These are phyloP conservation scores for Butyriboletus regius DNA, from an alignment of 1,284 basidiomycete species.

Conservation along the genomic window DNA sequence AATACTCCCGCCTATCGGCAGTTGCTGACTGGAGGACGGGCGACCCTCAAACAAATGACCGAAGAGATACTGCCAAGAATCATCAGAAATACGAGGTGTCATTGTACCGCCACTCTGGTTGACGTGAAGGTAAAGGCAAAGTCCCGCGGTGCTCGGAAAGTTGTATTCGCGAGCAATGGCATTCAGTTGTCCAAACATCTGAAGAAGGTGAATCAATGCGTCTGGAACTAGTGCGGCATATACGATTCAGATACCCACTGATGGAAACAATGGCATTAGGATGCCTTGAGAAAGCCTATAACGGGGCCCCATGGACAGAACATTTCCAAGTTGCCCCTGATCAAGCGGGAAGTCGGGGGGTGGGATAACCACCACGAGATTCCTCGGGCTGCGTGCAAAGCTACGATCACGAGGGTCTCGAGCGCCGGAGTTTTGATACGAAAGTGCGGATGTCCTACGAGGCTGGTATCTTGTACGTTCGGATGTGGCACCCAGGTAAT, in stretches of 20 bases:
- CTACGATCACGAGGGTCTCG: slow-evolving; percentile 46
- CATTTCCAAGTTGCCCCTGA: slow-evolving; percentile 55
- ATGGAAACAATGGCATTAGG: slow-evolving; percentile 67
- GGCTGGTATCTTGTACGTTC: slow-evolving; percentile 36
- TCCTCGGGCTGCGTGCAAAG: slow-evolving; percentile 43
- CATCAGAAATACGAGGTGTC: slow-evolving; percentile 68
- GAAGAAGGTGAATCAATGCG: neutral
- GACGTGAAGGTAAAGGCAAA: slow-evolving; percentile 66
- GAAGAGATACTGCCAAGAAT: slow-evolving; percentile 69
- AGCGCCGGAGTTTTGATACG: slow-evolving; percentile 50
- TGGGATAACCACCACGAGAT: slow-evolving; percentile 63
- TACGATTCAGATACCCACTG: slow-evolving; percentile 42
- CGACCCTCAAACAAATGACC: slow-evolving; percentile 52
- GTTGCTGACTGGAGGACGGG: slow-evolving; percentile 33
- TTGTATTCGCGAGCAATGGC: slow-evolving; percentile 74
- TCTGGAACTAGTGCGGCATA: neutral
- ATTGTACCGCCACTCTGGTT: slow-evolving; percentile 48
- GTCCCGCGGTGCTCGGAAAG: slow-evolving; percentile 64
- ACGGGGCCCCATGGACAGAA: slow-evolving; percentile 52
- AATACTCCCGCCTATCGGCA: slow-evolving; percentile 61
- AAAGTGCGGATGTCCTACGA: slow-evolving; percentile 46
- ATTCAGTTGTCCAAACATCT: slow-evolving; percentile 68
- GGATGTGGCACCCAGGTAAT: slow-evolving; percentile 16
- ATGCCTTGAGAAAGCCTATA: slow-evolving; percentile 60
- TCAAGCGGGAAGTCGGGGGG: slow-evolving; percentile 53